Evolutionary conservation across 768 basidiomycete species (phyloP), one percentile per base, ranked within the genome.

Genomic region (Leccinum longicurvipes): DNA sequence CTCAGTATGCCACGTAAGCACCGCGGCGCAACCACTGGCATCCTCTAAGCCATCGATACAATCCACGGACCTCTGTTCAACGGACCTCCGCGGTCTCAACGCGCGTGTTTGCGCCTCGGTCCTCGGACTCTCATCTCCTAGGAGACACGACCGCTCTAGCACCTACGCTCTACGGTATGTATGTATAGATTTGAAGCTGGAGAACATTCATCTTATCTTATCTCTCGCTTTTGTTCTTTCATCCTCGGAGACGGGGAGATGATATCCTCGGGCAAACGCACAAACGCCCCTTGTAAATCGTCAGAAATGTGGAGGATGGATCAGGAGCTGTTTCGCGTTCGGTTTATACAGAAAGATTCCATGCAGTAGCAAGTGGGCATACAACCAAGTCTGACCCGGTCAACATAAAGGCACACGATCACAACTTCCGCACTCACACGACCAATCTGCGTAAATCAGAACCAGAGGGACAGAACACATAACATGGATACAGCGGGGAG

Each of bases 401-500:
- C 17, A n/a, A 36, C 39, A 41, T 10, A 23, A 21, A 6, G 41
- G 12, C 42, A 44, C 42, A 44, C 21, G 19, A 27, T 51, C 25
- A 10, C 27, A 12, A 12, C 50, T 21, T 28, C 15, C 19, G 17
- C 27, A 24, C 14, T 4, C 44, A 6, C 34, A 7, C 23, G 15
- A 48, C 10, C 56, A 50, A 56, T 46, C 46, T 49, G 31, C 11
- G 51, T 19, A 3, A 23, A 64, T 47, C 36, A 62, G 50, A 54
- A 47, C 41, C 51, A 65, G 11, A 52, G 29, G 47, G 29, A 50
- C 15, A 31, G 7, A 50, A 50, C 45, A 50, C 15, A 31, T 5
- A 50, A 50, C 45, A 61, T 29, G 42, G 55, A 56, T 55, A 66
- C 25, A 55, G 36, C 36, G n/a, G 4, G 36, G 36, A 19, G 19